Evolutionary conservation across 345 rosid genomes (phyloP).

Genomic region (Heritiera fomes): DNA sequence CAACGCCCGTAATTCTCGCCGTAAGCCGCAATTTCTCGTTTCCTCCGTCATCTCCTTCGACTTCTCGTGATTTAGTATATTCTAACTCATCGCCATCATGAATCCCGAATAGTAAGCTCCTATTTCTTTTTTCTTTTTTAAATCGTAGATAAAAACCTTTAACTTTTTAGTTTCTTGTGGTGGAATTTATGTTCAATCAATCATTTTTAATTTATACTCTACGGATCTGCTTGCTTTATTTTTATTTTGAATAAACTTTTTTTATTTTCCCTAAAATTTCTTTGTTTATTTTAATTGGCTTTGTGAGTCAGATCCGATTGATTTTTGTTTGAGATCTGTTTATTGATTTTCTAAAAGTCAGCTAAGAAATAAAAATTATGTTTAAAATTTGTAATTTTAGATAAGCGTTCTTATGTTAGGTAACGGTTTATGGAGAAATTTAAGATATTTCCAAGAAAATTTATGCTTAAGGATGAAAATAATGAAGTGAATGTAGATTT

Average conservation of each 20-base stretch:
- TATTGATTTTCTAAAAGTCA: conserved; percentile 13
- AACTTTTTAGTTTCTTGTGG: background rate
- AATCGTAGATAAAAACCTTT: background rate
- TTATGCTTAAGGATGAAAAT: background rate
- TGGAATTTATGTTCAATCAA: background rate
- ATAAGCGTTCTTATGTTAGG: background rate
- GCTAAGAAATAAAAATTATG: background rate
- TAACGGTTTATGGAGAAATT: background rate
- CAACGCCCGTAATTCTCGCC: conserved; percentile 23
- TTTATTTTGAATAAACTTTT: background rate
- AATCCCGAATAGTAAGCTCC: conserved; percentile 89
- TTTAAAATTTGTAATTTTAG: background rate
- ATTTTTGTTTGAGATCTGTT: conserved; percentile 32
- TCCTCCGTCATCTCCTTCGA: background rate
- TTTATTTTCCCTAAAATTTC: background rate
- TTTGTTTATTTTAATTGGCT: conserved; percentile 2
- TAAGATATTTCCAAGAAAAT: background rate
- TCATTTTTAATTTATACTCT: background rate
- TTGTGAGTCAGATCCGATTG: conserved; percentile 34
- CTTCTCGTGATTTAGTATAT: conserved; percentile 23
- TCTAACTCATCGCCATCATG: conserved; percentile 46
- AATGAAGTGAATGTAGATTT: background rate
- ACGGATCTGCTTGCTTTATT: conserved; percentile 10
- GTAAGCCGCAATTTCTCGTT: conserved; percentile 4
- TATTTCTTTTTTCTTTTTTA: background rate